Conservation (phyloP, 1,284 basidiomycete species). For the Sporisorium scitamineum region DNA sequence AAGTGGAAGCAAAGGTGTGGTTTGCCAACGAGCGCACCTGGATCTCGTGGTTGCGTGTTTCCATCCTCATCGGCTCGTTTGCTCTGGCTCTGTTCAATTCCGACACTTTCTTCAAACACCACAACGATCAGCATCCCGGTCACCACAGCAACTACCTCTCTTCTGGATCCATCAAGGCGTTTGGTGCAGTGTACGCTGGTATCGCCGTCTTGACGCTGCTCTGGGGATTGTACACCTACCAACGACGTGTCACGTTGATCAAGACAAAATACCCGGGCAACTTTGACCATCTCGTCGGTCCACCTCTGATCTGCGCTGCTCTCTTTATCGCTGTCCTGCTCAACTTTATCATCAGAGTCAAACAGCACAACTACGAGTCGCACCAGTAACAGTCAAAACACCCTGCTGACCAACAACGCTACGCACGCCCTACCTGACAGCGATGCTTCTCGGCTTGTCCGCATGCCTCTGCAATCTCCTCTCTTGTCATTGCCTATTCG, state of each 20-base stretch:
- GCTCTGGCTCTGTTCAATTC: slow-evolving; percentile 89
- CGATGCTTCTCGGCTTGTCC: too few species aligned
- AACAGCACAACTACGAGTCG: slow-evolving; percentile 47
- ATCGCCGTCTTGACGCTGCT: slow-evolving; percentile 73
- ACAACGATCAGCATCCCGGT: slow-evolving; percentile 39
- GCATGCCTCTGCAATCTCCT: too few species aligned
- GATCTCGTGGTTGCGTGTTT: slow-evolving; percentile 89
- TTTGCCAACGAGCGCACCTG: slow-evolving; percentile 74
- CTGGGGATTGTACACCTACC: slow-evolving; percentile 89
- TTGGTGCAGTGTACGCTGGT: slow-evolving; percentile 85
- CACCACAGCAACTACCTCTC: slow-evolving; percentile 34
- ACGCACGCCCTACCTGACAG: too few species aligned
- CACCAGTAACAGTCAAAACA: slow-evolving; percentile 15
- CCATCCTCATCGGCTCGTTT: slow-evolving; percentile 85
- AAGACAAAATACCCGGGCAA: slow-evolving; percentile 88
- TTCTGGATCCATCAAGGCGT: slow-evolving; percentile 75
- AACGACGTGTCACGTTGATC: slow-evolving; percentile 90
- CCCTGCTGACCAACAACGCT: too few species aligned
- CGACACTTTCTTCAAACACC: slow-evolving; percentile 71
- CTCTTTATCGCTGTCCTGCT: slow-evolving; percentile 65
- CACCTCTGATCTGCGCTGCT: slow-evolving; percentile 65
- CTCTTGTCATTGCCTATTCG: not conserved
- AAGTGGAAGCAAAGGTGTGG: slow-evolving; percentile 69
- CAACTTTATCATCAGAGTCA: slow-evolving; percentile 66
- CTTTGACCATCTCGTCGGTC: slow-evolving; percentile 73